Conservation (phyloP, 2,329 filamentous ascomycete species). For the Lojkania enalia region DNA sequence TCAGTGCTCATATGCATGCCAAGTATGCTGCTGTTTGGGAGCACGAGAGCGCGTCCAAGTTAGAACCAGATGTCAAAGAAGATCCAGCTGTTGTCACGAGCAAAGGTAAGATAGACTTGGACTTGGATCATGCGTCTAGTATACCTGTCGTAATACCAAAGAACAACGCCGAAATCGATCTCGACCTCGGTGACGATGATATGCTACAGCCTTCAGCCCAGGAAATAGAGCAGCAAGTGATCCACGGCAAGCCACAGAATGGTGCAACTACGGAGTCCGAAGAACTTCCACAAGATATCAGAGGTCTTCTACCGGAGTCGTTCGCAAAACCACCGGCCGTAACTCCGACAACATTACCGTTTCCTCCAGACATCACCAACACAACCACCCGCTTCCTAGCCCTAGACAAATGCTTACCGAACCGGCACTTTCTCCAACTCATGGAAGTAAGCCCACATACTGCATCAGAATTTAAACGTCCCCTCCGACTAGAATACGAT, state of each 20-base stretch:
- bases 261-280: slow-evolving; percentile 8
- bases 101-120: slow-evolving; percentile 67
- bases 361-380: slow-evolving; percentile 75
- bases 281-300: slow-evolving; percentile 64
- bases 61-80: slow-evolving; percentile 17
- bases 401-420: slow-evolving; percentile 85
- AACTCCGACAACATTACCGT: slow-evolving; percentile 50
- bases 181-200: slow-evolving; percentile 39
- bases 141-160: slow-evolving; percentile 24
- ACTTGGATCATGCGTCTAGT: slow-evolving; percentile 57
- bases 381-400: slow-evolving; percentile 81
- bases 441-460: slow-evolving; percentile 52
- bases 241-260: slow-evolving; percentile 11
- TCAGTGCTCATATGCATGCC: slow-evolving; percentile 85
- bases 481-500: slow-evolving; percentile 75
- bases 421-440: slow-evolving; percentile 81
- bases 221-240: not conserved
- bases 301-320: slow-evolving; percentile 74
- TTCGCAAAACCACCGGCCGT: slow-evolving; percentile 55
- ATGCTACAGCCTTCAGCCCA: slow-evolving; percentile 10
- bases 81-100: slow-evolving; percentile 51
- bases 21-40: slow-evolving; percentile 72
- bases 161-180: slow-evolving; percentile 43
- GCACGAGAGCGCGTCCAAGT: slow-evolving; percentile 44
- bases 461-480: slow-evolving; percentile 42